These are phyloP conservation scores for Malus domestica DNA, from an alignment of 306 rosid genomes.

Conservation along the genomic window DNA sequence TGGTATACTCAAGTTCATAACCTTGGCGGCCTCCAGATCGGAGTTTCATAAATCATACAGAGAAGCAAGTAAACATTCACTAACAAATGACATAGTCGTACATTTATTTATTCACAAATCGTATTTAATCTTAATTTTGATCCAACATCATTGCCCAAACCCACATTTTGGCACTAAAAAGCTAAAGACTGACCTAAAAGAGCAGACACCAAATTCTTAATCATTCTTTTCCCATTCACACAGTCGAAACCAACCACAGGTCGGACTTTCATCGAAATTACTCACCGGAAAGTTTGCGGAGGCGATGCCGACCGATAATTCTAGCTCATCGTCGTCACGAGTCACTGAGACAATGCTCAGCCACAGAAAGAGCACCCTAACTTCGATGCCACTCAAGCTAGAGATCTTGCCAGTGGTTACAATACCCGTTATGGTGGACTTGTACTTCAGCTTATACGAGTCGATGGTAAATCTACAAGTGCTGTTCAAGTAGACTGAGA, in stretches of 20 bases:
- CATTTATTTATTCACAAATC: background rate
- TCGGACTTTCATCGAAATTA: slow-evolving; percentile 41
- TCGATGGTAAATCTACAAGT: slow-evolving; percentile 27
- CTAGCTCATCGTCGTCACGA: slow-evolving; percentile 28
- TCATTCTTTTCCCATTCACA: slow-evolving; percentile 15
- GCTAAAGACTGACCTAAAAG: background rate
- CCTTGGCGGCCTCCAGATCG: no score
- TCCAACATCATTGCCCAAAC: background rate
- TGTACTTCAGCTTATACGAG: slow-evolving; percentile 42
- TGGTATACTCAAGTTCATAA: no score
- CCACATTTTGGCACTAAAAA: background rate
- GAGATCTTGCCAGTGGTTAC: slow-evolving; percentile 35
- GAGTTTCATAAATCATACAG: background rate
- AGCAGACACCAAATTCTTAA: slow-evolving; percentile 7
- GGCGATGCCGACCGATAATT: slow-evolving; percentile 51
- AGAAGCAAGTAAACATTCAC: background rate
- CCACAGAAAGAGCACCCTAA: slow-evolving; percentile 41
- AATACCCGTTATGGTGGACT: slow-evolving; percentile 39
- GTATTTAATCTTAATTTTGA: background rate
- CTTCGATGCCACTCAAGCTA: slow-evolving; percentile 35
- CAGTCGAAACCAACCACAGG: slow-evolving; percentile 60
- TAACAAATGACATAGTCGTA: background rate
- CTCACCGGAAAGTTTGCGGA: slow-evolving; percentile 35
- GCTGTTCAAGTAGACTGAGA: slow-evolving; percentile 36
- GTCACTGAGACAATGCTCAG: slow-evolving; percentile 30